Base-by-base conservation (phyloP, 805 yeast genomes). In the Maudiozyma serrabonitensis region DNA sequence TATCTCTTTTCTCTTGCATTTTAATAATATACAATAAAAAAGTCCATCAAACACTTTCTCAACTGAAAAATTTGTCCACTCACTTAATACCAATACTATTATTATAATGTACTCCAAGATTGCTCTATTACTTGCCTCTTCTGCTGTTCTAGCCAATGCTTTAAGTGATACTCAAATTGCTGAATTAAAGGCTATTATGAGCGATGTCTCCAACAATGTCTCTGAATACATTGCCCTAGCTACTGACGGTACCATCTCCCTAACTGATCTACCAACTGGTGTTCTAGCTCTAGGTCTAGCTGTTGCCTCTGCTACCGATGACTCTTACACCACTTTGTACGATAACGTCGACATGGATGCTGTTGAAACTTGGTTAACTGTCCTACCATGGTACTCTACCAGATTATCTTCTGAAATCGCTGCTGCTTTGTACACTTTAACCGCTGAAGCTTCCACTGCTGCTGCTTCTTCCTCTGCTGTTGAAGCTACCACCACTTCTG, bases 351-450 rank as follows among this genome's bases (percentile, higher is more conserved):
- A 66, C 52, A 51, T 58, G 49, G 45, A 47, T 46, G 58, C 58
- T 39, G 64, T 66, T 32, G 31, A 39, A 11, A 25, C 63, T 9
- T 55, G 62, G 52, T 55, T 66, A 28, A 60, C 69, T 19, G 64
- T 58, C 21, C 53, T 67, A 40, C 67, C 70, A 55, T 67, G 70
- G 70, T 67, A 62, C 54, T 56, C 64, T 15, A 46, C 57, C 43
- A 61, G 66, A 54, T 39, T 63, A 19, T 55, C 53, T 26, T 50
- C 60, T 16, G 52, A 45, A 32, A 44, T 54, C 9, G 48, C 49
- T 15, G 42, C 56, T 41, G 55, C 51, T 37, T 18, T 39, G 8
- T 37, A 40, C 25, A 16, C 48, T 38, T 31, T 52, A 16, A n/a
- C 43, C 21, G 41, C 43, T n/a, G 38, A 35, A 3, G 38, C 38